Base-by-base conservation (phyloP, 2,329 filamentous ascomycete genomes). In the Apiospora pterosperma region DNA sequence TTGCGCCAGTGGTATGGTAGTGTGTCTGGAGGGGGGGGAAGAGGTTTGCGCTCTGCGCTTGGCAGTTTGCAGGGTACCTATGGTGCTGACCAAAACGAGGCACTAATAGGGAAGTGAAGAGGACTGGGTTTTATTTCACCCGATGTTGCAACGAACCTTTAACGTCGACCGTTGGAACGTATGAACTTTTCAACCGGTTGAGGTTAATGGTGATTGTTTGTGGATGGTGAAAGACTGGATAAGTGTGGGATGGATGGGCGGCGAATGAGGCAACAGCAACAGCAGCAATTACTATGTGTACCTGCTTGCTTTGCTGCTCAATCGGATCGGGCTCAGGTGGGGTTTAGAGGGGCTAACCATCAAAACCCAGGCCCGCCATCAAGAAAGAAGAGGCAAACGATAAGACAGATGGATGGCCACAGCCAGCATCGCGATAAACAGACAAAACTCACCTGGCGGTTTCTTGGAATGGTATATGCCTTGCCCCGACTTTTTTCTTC, bases 321-420 rank as follows among this genome's bases (percentile, higher is more conserved):
- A 55, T 55, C 48, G 48, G 48, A 55, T 55, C 48, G 48, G 48
- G 48, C 48, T 55, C 48, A 55, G 48, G 48, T 55, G 48, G 48
- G 48, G 48, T 55, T 55, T 34, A 55, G 48, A 55, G 48, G 48
- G 48, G 48, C 48, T 34, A 55, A 55, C 48, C 48, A 34, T 31
- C 48, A 55, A 55, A 55, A 34, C 48, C 34, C 48, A 55, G 48
- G 48, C 48, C 48, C 48, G 28, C 48, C 48, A 34, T 55, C 48
- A 34, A 19, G 16, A 55, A 12, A 19, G n/a, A 55, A 55, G 48
- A 55, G 48, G 48, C 48, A 55, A 55, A 55, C 48, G 25, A 55
- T 16, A 55, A 25, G 28, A 55, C 28, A 34, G 48, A 55, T 10
- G 48, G 28, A 55, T 55, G 25, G 41, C 25, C 7, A 28, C 48